Evolutionary conservation across 768 basidiomycete genomes (phyloP), one percentile per base, ranked within the genome.

Genomic region (Boletales sp.): DNA sequence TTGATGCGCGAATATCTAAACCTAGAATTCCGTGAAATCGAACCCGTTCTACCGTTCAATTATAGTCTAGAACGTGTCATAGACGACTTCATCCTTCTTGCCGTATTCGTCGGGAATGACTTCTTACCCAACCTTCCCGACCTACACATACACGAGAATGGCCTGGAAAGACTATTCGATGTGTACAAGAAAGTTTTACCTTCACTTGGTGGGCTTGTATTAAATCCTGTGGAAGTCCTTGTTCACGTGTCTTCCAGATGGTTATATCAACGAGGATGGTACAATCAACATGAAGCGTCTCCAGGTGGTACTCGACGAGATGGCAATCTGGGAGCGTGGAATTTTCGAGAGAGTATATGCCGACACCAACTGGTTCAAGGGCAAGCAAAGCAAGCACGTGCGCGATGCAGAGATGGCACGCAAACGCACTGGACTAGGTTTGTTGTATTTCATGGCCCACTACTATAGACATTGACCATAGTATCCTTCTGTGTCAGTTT

Each of bases 51-150:
- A 5, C 77, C 84, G 0, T 97, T 97, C 74, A 72, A 74, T 30
- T 98, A 98, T 69, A 87, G 76, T 63, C 80, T 98, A 55, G 96
- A 99, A 66, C 84, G 90, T 33, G 77, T 99, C 68, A 95, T 99
- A 64, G 95, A 99, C 68, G 96, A 99, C 72, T 98, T 98, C 70
- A 89, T 98, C 61, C 76, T 98, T 8, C 81, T 99, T 58, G 91
- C 94, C 19, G 92, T 98, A 25, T 99, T 99, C 60, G 86, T 98
- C 44, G 96, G 96, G 31, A 99, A 98, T 65, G 95, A 97, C 72
- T 98, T 98, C 71, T 69, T 98, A 55, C 96, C 95, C 8, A 90
- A 98, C 72, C 70, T 99, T 50, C 96, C 96, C 5, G 94, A 96
- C 67, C 69, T 99, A 25, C 96, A 98, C 65, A 98, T 99, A 65